phyloP scores from a whole-genome alignment of 1,139 yeast genomes.

The Magnusiomyces tetraspermus region DNA sequence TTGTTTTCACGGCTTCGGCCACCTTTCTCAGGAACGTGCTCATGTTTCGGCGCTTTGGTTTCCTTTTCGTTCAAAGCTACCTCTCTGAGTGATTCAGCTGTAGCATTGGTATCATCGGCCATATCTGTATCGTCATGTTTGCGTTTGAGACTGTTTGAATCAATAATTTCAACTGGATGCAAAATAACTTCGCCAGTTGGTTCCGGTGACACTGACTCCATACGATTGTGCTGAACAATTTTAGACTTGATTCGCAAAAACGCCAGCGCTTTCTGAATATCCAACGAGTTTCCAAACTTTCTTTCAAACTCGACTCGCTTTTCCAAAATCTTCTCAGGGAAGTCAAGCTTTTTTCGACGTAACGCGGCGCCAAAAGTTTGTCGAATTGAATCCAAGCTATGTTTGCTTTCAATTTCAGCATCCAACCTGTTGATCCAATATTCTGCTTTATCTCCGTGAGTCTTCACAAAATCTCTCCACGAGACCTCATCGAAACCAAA shows the following conservation, averaged over 20 bases:
- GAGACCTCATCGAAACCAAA: slow-evolving; percentile 15
- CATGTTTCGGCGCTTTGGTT: slow-evolving; percentile 3
- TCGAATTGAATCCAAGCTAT: slow-evolving; percentile 23
- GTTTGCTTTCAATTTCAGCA: slow-evolving; percentile 17
- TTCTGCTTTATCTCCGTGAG: slow-evolving; percentile 34
- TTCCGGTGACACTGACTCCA: neutral
- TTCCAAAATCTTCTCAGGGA: slow-evolving; percentile 44
- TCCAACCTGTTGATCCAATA: slow-evolving; percentile 42
- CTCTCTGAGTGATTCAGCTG: neutral
- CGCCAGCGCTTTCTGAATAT: slow-evolving; percentile 25
- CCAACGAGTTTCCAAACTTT: slow-evolving; percentile 30
- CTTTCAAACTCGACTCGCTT: slow-evolving; percentile 40
- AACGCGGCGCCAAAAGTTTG: slow-evolving; percentile 34
- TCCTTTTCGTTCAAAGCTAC: neutral
- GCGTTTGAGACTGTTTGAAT: neutral
- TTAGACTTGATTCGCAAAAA: slow-evolving; percentile 9
- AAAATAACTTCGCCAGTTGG: neutral
- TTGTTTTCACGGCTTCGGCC: slow-evolving; percentile 48
- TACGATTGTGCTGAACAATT: slow-evolving; percentile 11
- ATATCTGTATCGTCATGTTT: neutral
- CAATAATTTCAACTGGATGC: slow-evolving; percentile 3
- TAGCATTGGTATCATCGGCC: neutral
- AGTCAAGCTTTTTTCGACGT: slow-evolving; percentile 34
- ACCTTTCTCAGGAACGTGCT: neutral
- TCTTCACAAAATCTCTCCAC: slow-evolving; percentile 29